Base-by-base conservation (phyloP, 352 stramenopile genomes). In the Pelagophyceae sp. region DNA sequence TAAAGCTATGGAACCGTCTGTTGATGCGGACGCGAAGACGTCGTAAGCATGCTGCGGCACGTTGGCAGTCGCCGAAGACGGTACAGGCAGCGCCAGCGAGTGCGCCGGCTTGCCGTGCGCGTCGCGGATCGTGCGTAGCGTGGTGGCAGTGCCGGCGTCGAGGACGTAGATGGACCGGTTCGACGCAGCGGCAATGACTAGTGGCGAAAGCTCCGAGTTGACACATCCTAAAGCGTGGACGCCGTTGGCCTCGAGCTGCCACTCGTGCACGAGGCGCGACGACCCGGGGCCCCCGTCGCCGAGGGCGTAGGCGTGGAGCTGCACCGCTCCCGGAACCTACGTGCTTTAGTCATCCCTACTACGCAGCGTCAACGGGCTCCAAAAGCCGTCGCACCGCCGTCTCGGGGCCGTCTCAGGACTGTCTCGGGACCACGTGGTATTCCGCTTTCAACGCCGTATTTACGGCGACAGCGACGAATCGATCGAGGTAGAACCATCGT, bases 191-290 rank as follows among this genome's bases (percentile, higher is more conserved):
- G 84, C 82, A 60, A 95, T 72, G 58, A 93, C 82, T 51, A 92
- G 79, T 0, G 87, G 87, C 58, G 90, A 95, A 33, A 93, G 81
- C 77, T 91, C 92, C 29, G 87, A 87, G 74, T 94, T 94, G 27
- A 93, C 83, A 70, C 88, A 93, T 1, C 88, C 80, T 6, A 94
- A 67, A 31, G 80, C 82, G 35, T 86, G 92, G 63, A 95, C 65
- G 33, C 71, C 84, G 64, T 95, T 88, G 80, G 93, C 87, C 60
- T 87, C 84, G 15, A 88, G 87, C 35, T 79, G 75, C 83, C 86
- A 94, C 75, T 90, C 79, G 20, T 86, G 38, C 78, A 82, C 60
- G 38, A 38, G 84, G 85, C 31, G 83, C 75, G 76, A 90, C 86
- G 38, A 91, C 86, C 77, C 67, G 51, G 38, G 40, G 25, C n/a